Percentiles rank a stretch among this genome's conserved stretches.
phyloP scores from a whole-genome alignment of 2,329 filamentous ascomycete species.

The Metarhizium robertsii region DNA sequence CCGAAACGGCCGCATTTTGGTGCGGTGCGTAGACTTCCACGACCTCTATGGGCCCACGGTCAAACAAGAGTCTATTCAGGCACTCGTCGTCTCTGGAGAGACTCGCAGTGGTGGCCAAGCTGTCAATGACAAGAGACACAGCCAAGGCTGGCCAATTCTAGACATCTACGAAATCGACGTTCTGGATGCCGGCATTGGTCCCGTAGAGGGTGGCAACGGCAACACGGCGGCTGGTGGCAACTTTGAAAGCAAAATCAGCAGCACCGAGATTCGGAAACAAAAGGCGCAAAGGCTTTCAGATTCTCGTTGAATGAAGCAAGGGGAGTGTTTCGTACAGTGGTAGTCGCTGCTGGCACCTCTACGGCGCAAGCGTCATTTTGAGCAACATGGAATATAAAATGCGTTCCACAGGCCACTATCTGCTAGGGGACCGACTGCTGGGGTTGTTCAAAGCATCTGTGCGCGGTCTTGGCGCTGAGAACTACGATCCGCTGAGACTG shows the following conservation, averaged over 20 bases:
- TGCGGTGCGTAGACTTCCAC: conserved; percentile 77
- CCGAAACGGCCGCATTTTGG: conserved; percentile 47
- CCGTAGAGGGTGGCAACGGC: conserved; percentile 21
- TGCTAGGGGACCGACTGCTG: no score
- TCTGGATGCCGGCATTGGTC: conserved; percentile 53
- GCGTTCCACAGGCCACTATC: no score
- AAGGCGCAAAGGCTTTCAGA: conserved; percentile 4
- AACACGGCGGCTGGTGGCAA: conserved; percentile 33
- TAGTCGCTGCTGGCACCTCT: no score
- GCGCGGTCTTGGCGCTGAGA: no score
- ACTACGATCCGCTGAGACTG: no score
- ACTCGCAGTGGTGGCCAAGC: conserved; percentile 74
- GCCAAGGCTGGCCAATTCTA: conserved; percentile 66
- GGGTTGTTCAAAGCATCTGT: no score
- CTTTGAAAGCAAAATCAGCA: conserved; percentile 83
- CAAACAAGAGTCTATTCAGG: conserved; percentile 67
- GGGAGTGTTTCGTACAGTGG: no score
- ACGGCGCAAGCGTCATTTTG: no score
- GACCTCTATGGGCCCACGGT: conserved; percentile 89
- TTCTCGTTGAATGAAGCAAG: no score
- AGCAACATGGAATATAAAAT: no score
- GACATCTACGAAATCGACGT: conserved; percentile 87
- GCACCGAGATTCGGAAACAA: conserved; percentile 65
- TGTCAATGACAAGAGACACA: conserved; percentile 73
- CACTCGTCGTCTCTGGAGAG: conserved; percentile 79